Evolutionary conservation across 2,329 filamentous ascomycete genomes (phyloP).

Genomic region (Aspergillus ochraceus): DNA sequence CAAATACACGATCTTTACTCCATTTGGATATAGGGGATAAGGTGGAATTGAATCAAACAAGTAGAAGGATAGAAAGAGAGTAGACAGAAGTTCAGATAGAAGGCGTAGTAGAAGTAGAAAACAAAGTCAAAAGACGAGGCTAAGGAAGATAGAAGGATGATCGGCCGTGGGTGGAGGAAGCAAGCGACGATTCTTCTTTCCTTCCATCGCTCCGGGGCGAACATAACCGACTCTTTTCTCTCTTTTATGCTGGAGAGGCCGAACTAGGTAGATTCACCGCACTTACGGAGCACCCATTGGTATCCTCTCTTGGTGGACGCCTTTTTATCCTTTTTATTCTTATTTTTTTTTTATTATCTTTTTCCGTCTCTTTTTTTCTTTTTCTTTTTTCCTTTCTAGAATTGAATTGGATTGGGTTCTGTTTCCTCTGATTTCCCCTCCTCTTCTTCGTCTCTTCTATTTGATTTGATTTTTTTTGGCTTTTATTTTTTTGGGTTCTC

Average conservation of each 20-base stretch:
- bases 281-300: neutral
- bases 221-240: neutral
- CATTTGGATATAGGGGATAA: too few relatives aligned
- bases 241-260: too few relatives aligned
- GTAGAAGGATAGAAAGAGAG: neutral
- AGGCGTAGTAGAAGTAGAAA: too few relatives aligned
- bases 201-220: too few relatives aligned
- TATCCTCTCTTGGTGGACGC: neutral
- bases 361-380: neutral
- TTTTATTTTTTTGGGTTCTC: neutral
- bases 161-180: too few relatives aligned
- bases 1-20: too few relatives aligned
- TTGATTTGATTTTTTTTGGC: neutral
- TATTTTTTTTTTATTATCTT: neutral
- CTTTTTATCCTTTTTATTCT: neutral
- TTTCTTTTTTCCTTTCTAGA: too few relatives aligned
- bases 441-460: neutral
- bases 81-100: too few relatives aligned
- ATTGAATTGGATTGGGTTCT: neutral
- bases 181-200: too few relatives aligned
- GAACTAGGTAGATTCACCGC: neutral
- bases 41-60: too few relatives aligned
- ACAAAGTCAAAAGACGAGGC: too few relatives aligned
- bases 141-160: too few relatives aligned
- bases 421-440: neutral